Evolutionary conservation across 306 rosid genomes (phyloP).

Genomic region (Vicia sativa): DNA sequence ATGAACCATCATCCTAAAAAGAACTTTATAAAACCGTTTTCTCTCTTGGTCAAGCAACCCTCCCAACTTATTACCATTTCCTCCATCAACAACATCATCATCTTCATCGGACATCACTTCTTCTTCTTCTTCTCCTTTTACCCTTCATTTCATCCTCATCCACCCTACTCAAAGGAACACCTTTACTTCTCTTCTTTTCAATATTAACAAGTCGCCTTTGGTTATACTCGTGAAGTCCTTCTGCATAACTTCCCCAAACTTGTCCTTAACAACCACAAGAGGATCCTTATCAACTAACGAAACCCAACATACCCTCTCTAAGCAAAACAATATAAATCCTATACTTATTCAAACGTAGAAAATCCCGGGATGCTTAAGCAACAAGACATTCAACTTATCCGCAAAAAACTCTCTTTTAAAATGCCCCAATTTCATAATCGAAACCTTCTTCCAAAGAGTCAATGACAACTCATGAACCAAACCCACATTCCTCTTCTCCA

Average conservation of each 20-base stretch:
- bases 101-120: slow-evolving; percentile 42
- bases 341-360: slow-evolving; percentile 82
- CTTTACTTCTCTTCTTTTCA: slow-evolving; percentile 67
- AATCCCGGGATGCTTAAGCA: slow-evolving; percentile 81
- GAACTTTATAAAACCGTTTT: slow-evolving; percentile 78
- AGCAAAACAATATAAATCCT: slow-evolving; percentile 74
- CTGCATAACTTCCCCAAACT: slow-evolving; percentile 87
- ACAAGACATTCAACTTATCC: slow-evolving; percentile 63
- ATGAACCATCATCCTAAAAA: slow-evolving; percentile 67
- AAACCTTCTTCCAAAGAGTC: slow-evolving; percentile 81
- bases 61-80: slow-evolving; percentile 44
- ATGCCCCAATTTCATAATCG: slow-evolving; percentile 78
- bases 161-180: slow-evolving; percentile 51
- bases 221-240: slow-evolving; percentile 90
- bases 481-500: slow-evolving; percentile 81
- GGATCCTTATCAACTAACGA: slow-evolving; percentile 76
- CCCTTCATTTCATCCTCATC: slow-evolving; percentile 46
- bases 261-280: slow-evolving; percentile 70
- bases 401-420: slow-evolving; percentile 69
- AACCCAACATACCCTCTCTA: slow-evolving; percentile 71
- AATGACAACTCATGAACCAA: slow-evolving; percentile 82
- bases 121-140: slow-evolving; percentile 42
- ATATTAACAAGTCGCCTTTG: slow-evolving; percentile 56
- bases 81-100: slow-evolving; percentile 38
- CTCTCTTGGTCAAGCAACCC: slow-evolving; percentile 85